Evolutionary conservation across 2,329 filamentous ascomycete genomes (phyloP), one percentile per base, ranked within the genome.

Genomic region (Rhytidhysteron rufulum): DNA sequence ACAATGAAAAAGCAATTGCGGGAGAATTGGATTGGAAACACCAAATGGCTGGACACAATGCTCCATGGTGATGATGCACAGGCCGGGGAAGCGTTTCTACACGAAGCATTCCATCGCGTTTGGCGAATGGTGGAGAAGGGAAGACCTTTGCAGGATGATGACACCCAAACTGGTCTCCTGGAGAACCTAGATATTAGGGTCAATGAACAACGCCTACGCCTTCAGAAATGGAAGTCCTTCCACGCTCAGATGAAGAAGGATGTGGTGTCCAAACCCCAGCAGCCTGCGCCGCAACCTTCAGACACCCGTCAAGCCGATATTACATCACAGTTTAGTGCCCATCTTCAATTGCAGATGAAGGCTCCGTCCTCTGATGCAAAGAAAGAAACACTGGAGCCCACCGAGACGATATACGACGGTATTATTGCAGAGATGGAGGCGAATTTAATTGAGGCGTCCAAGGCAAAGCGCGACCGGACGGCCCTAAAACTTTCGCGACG

Each of bases 21-120:
- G 25, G 81, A 82, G 45, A 87, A 88, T 50, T 95, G 89, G 89
- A 73, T 86, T 11, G 89, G 88, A 2, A 80, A 83, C 54, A 78
- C 83, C 43, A 76, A 79, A 41, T 91, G 88, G 83, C 75, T 87
- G 52, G 77, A 87, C 34, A 73, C 79, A 2, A 67, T 95, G 16
- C 60, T 93, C 0, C 73, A 83, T 37, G 86, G 86, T 2, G 83
- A 87, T 33, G 70, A 72, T 16, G 70, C 69, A 6, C 66, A 72
- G 2, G 70, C 70, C 19, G 76, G 71, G 22, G 84, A 86, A 44
- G 75, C 72, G 0, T 69, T 93, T n/a, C 60, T 95, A 11, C 75
- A 75, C 2, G 74, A 75, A 25, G 71, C 79, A 0, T 93, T 90
- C 47, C 78, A 86, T 21, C 72, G 79, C 7, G 78, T 93, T 1